Evolutionary conservation across 495 filamentous ascomycete species (phyloP).

Genomic region (Melanomma pulvis-pyrius): DNA sequence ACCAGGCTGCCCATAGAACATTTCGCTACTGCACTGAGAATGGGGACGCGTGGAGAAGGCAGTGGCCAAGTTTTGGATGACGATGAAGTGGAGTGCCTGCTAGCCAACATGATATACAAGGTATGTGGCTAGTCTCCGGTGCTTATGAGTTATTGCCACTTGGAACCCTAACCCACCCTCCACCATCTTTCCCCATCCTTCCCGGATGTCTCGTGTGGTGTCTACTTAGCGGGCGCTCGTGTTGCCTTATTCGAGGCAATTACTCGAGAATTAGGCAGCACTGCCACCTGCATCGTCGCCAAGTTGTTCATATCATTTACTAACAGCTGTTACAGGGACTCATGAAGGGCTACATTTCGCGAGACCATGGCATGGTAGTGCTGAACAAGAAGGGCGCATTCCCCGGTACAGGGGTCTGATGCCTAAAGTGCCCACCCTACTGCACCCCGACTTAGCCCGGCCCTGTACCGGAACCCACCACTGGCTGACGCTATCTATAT

Average conservation of each 20-base stretch:
- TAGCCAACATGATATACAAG: conserved; percentile 97
- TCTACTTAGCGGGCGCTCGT: no score
- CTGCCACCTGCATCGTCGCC: conserved; percentile 2
- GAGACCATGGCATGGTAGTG: conserved; percentile 84
- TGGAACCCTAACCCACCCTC: conserved; percentile 34
- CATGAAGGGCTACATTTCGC: conserved; percentile 97
- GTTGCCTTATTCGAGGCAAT: conserved; percentile 18
- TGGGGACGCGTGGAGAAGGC: conserved; percentile 49
- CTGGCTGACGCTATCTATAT: conserved; percentile 3
- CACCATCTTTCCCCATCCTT: conserved; percentile 7
- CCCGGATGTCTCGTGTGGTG: conserved; percentile 5
- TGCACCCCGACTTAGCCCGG: conserved; percentile 19
- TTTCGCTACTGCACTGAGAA: conserved; percentile 68
- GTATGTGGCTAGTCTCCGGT: conserved; percentile 53
- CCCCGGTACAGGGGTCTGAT: conserved; percentile 85
- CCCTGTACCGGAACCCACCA: not conserved
- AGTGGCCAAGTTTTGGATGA: conserved; percentile 67
- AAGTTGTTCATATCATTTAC: conserved; percentile 20
- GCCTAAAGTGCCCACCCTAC: conserved; percentile 24
- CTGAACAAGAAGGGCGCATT: conserved; percentile 90
- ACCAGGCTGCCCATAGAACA: conserved; percentile 80
- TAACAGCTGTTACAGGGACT: conserved; percentile 61
- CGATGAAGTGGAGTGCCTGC: conserved; percentile 92
- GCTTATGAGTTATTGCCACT: conserved; percentile 21
- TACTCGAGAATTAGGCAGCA: conserved; percentile 14